Evolutionary conservation across 2,329 filamentous ascomycete genomes (phyloP), one percentile per base, ranked within the genome.

Genomic region (Claviceps citrina): DNA sequence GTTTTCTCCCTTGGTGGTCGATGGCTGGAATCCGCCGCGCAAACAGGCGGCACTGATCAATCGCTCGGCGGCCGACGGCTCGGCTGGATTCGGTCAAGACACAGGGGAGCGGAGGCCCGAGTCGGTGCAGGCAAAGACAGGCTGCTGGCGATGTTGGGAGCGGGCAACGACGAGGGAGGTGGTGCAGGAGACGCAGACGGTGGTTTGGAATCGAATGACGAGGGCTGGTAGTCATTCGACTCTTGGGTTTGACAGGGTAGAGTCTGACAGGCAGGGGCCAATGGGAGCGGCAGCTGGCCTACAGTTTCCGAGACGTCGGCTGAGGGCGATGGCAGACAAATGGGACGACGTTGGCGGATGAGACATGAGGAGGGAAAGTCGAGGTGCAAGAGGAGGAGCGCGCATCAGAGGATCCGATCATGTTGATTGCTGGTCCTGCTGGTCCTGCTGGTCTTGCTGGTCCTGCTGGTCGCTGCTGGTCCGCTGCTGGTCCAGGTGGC

Each of bases 121-220:
- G 25, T 38, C 31, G 20, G 27, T 16, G 28, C 28, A 24, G 19
- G 36, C 37, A 39, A 35, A 35, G 19, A 20, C 38, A 41, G 8
- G 22, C 22, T 24, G 31, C 24, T 33, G 38, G 7, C 31, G 32
- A 27, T 30, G 30, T 30, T 40, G 32, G 32, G 9, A 31, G 38
- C 38, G 15, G 31, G 32, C 26, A 30, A 10, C 31, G 13, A 18
- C 38, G 31, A 41, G 9, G 12, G 15, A 26, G 20, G 31, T 38
- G 40, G 35, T 42, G 40, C 38, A 37, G 31, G 20, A 26, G 34
- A 36, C 25, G 34, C 34, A 37, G 36, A 28, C 34, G 31, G 39
- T 39, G 36, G 36, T 31, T 38, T 33, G 24, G 27, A 42, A 44
- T 42, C 42, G 39, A 42, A 44, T 31, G 39, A 44, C 42, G 36